phyloP scores from a whole-genome alignment of 2,329 filamentous ascomycete genomes.

The Clonostachys solani region DNA sequence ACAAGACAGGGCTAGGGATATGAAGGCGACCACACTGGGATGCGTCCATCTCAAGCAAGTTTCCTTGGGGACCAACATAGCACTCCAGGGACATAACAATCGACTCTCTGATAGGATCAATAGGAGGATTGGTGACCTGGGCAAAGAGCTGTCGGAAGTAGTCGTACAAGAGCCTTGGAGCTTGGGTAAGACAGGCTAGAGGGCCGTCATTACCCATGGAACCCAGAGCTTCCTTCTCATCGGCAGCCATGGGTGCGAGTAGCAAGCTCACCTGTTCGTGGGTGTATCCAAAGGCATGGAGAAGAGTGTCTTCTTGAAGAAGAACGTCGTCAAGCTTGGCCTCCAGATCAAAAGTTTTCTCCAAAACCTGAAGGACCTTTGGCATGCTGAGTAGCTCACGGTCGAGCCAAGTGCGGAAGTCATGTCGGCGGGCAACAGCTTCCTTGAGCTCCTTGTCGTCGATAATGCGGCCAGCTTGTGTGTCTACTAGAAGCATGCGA shows the following conservation, averaged over 20 bases:
- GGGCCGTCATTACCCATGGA: constrained; percentile 98
- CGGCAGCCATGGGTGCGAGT: constrained; percentile 91
- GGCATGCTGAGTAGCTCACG: constrained; percentile 80
- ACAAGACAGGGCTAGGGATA: constrained; percentile 83
- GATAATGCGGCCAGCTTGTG: constrained; percentile 82
- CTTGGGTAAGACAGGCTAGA: constrained; percentile 83
- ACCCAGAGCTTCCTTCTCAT: constrained; percentile 93
- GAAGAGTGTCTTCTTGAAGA: constrained; percentile 78
- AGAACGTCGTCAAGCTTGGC: constrained; percentile 63
- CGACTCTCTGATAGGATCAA: constrained; percentile 94
- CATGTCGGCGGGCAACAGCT: constrained; percentile 78
- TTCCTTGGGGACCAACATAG: constrained; percentile 94
- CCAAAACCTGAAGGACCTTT: constrained; percentile 61
- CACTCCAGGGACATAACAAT: constrained; percentile 98
- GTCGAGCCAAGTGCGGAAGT: constrained; percentile 87
- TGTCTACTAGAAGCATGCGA: constrained; percentile 95
- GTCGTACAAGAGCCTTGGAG: constrained; percentile 85
- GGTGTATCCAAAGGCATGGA: constrained; percentile 89
- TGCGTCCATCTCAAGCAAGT: constrained; percentile 88
- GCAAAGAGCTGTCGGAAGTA: constrained; percentile 98
- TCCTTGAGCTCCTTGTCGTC: constrained; percentile 90
- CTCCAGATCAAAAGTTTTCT: constrained; percentile 58
- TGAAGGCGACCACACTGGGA: constrained; percentile 83
- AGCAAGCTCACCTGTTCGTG: constrained; percentile 92
- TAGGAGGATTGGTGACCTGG: constrained; percentile 96